These are phyloP conservation scores for Gossypium rotundifolium DNA, from an alignment of 345 rosid species.

Conservation along the genomic window DNA sequence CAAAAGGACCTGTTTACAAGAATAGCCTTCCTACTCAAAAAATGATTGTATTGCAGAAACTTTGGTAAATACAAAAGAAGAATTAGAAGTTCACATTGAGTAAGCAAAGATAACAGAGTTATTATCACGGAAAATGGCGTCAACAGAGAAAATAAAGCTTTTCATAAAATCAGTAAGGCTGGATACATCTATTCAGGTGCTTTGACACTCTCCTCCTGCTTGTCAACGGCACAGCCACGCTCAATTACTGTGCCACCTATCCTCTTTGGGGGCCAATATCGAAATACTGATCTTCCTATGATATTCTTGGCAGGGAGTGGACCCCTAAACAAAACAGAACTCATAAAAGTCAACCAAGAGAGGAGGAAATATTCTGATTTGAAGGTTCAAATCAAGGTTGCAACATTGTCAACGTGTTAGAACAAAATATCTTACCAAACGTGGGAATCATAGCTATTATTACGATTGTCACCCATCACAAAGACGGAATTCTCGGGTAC, in stretches of 20 bases:
- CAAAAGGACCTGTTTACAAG: background rate
- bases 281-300: conserved; percentile 80
- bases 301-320: conserved; percentile 88
- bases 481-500: conserved; percentile 79
- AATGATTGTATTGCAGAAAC: background rate
- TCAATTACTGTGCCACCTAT: conserved; percentile 63
- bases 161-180: background rate
- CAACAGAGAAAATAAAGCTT: background rate
- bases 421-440: conserved; percentile 53
- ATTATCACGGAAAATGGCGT: background rate
- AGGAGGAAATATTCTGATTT: background rate
- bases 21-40: conserved; percentile 5
- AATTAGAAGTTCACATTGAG: background rate
- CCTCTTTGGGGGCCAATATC: conserved; percentile 91
- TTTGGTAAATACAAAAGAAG: background rate
- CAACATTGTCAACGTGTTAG: background rate
- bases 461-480: conserved; percentile 98
- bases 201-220: conserved; percentile 32
- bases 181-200: conserved; percentile 12
- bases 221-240: conserved; percentile 61
- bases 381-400: conserved; percentile 1
- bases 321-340: conserved; percentile 50
- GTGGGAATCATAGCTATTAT: conserved; percentile 93
- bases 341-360: conserved; percentile 1
- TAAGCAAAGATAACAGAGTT: conserved; percentile 1